phyloP scores from a whole-genome alignment of 805 yeast genomes.

The Pachysolen tannophilus region DNA sequence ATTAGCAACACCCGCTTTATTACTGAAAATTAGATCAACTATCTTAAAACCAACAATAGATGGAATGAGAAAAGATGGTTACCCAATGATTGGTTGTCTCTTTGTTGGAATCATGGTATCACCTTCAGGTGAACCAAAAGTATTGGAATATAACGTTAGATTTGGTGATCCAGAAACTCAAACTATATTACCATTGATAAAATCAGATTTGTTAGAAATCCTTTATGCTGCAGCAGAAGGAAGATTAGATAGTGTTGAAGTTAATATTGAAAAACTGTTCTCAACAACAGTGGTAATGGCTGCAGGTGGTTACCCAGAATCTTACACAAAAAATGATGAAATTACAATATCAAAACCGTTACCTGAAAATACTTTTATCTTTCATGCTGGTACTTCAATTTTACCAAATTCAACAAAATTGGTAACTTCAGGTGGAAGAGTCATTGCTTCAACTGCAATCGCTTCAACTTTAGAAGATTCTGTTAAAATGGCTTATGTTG shows the following conservation, averaged over 20 bases:
- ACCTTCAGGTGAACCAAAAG: slow-evolving; percentile 77
- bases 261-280: slow-evolving; percentile 45
- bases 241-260: slow-evolving; percentile 75
- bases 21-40: slow-evolving; percentile 61
- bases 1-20: slow-evolving; percentile 69
- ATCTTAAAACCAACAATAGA: slow-evolving; percentile 86
- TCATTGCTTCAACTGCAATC: slow-evolving; percentile 86
- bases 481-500: slow-evolving; percentile 78
- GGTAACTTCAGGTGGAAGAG: slow-evolving; percentile 93
- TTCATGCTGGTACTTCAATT: slow-evolving; percentile 99
- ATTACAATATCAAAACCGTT: slow-evolving; percentile 47
- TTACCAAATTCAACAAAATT: slow-evolving; percentile 42
- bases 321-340: slow-evolving; percentile 78
- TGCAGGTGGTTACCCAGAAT: slow-evolving; percentile 95
- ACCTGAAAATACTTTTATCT: slow-evolving; percentile 60
- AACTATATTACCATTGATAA: slow-evolving; percentile 81
- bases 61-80: slow-evolving; percentile 93
- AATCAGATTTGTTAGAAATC: slow-evolving; percentile 89
- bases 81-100: slow-evolving; percentile 91
- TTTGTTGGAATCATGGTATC: slow-evolving; percentile 94
- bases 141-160: slow-evolving; percentile 93
- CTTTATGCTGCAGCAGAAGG: slow-evolving; percentile 92
- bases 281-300: slow-evolving; percentile 94
- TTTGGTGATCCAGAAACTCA: slow-evolving; percentile 99
- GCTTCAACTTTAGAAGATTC: slow-evolving; percentile 72